Base-by-base conservation (phyloP, 2,329 filamentous ascomycete genomes). In the Hymenoscyphus infarciens region DNA sequence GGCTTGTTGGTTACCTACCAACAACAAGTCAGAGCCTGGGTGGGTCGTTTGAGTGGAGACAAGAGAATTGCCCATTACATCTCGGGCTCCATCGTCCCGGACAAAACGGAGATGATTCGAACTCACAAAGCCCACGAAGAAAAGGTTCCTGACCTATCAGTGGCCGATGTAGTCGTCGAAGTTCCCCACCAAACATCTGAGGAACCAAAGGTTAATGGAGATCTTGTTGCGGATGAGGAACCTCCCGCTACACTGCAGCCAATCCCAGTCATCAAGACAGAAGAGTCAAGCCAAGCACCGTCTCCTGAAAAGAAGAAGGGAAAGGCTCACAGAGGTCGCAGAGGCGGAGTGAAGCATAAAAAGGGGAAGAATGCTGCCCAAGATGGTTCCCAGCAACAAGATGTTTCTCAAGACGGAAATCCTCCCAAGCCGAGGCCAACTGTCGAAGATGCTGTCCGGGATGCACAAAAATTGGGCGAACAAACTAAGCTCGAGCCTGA, bases 341-440 rank as follows among this genome's bases (percentile, higher is more conserved):
- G 90, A 56, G 90, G 89, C 25, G 89, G 90, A 1, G 83, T 84
- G 19, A 87, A 88, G 73, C 86, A 89, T 64, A 83, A 85, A 65
- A 84, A 84, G 63, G 77, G 77, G 29, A 77, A 79, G 16, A 80
- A 78, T 27, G 45, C 22, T 31, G 11, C 45, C 6, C 63, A 64
- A 49, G 64, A 68, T 55, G 57, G 62, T 53, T 53, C 63, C 5
- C 39, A 57, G 11, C 16, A 15, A 27, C 53, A 45, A 33, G 60
- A 61, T 15, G 19, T 16, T 42, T 70, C 68, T 16, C 61, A 62
- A 39, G 83, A 84, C 54, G 81, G 80, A 3, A 68, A 60, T 53
- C 61, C 71, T 0, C 69, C 75, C 66, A 76, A 66, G 57, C 66
- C 52, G 64, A 71, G 60, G 75, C 77, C 10, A 16, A 81, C 80